Conservation (phyloP, 208 protist genomes). For the Leishmania lainsoni region DNA sequence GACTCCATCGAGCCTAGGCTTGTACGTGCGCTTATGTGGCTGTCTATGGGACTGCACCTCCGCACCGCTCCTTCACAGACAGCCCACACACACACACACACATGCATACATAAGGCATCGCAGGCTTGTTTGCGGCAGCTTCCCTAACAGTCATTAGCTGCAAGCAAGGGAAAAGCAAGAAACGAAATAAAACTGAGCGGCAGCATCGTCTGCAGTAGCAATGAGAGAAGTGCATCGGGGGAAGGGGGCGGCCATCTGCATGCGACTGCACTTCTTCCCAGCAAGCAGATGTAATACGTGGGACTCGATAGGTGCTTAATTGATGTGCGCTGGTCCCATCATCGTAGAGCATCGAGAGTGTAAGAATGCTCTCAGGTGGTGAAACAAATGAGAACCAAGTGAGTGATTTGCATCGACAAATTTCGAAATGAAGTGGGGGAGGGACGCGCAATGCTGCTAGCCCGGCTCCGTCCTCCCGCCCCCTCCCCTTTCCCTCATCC, state of each 20-base stretch:
- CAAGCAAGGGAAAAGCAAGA: not conserved
- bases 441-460: no score
- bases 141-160: not conserved
- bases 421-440: no score
- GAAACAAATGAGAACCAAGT: no score
- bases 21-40: not conserved
- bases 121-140: not conserved
- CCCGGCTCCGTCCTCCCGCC: not conserved
- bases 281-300: no score
- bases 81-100: not conserved
- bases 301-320: no score
- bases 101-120: not conserved
- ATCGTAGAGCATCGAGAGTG: no score
- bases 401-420: no score
- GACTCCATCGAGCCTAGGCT: not conserved
- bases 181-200: not conserved
- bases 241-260: no score
- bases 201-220: no score
- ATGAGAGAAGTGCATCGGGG: not conserved
- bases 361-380: no score
- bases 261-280: no score
- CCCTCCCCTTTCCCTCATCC: not conserved
- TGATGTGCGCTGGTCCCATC: no score
- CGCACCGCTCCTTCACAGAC: not conserved
- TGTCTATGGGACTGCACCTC: not conserved